Evolutionary conservation across 139 green algal species (phyloP).

Genomic region (Haematococcus lacustris): DNA sequence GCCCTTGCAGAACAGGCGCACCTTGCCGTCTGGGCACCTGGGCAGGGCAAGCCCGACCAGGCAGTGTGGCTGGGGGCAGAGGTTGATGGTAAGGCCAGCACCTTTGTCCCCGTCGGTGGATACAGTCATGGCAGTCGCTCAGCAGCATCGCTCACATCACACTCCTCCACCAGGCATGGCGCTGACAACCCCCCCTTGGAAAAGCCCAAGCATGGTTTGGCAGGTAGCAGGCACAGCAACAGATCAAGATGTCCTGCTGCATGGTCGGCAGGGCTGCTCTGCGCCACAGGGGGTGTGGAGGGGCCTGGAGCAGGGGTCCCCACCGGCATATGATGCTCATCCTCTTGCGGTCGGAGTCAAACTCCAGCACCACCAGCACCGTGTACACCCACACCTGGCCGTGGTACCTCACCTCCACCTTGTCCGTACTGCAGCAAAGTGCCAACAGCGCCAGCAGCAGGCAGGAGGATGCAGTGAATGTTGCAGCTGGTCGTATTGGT

Average conservation of each 20-base stretch:
- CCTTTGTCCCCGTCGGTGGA: too few species aligned
- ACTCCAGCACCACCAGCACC: constrained; percentile 90
- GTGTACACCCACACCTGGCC: constrained; percentile 21
- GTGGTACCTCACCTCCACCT: constrained; percentile 10
- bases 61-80: not conserved
- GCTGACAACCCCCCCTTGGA: too few species aligned
- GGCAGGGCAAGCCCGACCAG: too few species aligned
- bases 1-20: constrained; percentile 88
- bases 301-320: too few species aligned
- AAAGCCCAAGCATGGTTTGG: not conserved
- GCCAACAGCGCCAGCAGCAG: not conserved
- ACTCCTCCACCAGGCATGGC: too few species aligned
- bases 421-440: not conserved
- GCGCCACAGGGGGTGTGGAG: not conserved
- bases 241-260: not conserved
- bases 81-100: not conserved
- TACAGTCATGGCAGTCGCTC: too few species aligned
- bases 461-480: not conserved
- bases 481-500: not conserved
- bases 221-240: not conserved
- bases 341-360: constrained; percentile 77
- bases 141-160: too few species aligned
- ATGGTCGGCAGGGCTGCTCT: not conserved
- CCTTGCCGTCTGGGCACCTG: constrained; percentile 31
- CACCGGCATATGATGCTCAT: constrained; percentile 54